Evolutionary conservation across 331 rosid species (phyloP).

Genomic region (Cydonia oblonga): DNA sequence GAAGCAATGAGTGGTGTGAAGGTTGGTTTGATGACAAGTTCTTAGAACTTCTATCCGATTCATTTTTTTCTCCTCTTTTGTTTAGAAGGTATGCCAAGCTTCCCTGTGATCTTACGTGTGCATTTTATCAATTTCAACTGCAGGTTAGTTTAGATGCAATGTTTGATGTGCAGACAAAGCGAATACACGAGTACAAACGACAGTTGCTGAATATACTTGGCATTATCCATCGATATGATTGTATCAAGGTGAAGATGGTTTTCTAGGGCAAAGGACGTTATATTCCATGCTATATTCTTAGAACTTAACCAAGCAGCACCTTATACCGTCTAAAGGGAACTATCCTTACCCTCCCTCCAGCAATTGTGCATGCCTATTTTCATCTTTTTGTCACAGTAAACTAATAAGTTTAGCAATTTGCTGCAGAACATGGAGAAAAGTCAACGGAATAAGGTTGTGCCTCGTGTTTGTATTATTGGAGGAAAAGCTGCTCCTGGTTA

Average conservation of each 20-base stretch:
- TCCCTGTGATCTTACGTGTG: slow-evolving; percentile 6
- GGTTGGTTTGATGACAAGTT: slow-evolving; percentile 25
- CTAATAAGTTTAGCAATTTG: neutral
- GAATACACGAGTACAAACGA: slow-evolving; percentile 72
- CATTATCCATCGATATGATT: slow-evolving; percentile 65
- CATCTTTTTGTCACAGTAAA: neutral
- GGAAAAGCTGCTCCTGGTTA: slow-evolving; percentile 83
- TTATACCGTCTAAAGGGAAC: neutral
- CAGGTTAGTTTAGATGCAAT: slow-evolving; percentile 78
- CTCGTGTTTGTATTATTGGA: slow-evolving; percentile 71
- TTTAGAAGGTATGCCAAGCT: neutral
- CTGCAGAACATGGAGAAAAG: slow-evolving; percentile 50
- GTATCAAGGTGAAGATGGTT: slow-evolving; percentile 49
- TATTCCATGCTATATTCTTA: neutral
- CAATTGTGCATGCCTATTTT: neutral
- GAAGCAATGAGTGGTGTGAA: slow-evolving; percentile 65
- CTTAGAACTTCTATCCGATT: slow-evolving; percentile 1
- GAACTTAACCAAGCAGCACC: neutral
- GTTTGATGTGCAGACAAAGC: slow-evolving; percentile 78
- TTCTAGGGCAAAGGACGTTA: slow-evolving; percentile 1
- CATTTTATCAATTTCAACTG: slow-evolving; percentile 12
- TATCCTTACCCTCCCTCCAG: neutral
- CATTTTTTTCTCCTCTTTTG: slow-evolving; percentile 4
- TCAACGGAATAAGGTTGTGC: slow-evolving; percentile 53
- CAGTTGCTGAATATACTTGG: slow-evolving; percentile 68